A percentile compares a stretch with the other conserved stretches of the same genome.
These are phyloP conservation scores for Fusarium oligoseptatum DNA, from an alignment of 2,329 filamentous ascomycete genomes.

Conservation along the genomic window DNA sequence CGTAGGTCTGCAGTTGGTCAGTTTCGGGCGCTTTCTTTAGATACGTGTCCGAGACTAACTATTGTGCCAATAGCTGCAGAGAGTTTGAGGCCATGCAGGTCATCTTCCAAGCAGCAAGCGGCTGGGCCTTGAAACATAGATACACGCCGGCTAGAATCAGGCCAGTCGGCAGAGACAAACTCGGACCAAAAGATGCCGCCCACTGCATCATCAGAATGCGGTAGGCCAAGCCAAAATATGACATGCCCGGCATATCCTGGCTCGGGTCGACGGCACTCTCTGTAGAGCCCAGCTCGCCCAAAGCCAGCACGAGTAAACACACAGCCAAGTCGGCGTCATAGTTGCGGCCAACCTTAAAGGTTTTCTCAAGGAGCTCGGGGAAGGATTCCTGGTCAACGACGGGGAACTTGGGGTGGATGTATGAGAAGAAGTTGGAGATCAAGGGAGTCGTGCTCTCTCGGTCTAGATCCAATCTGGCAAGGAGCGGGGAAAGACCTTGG, in stretches of 20 bases:
- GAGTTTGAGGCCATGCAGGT: not conserved
- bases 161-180: not conserved
- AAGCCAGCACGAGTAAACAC: not conserved
- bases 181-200: not conserved
- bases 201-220: not conserved
- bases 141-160: not conserved
- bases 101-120: not conserved
- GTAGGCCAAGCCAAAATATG: not conserved
- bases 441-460: not conserved
- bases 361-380: not conserved
- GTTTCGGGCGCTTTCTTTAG: not conserved
- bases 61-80: not conserved
- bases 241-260: not conserved
- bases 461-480: not conserved
- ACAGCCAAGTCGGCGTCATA: not conserved
- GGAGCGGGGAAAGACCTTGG: not conserved
- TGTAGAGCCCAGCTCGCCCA: not conserved
- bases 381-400: not conserved
- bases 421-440: not conserved
- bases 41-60: not conserved
- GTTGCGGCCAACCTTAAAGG: not conserved
- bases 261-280: not conserved
- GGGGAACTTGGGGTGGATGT: not conserved
- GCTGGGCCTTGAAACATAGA: not conserved
- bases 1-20: not conserved